Evolutionary conservation across 192 early-diverging fungal genomes (phyloP).

Genomic region (Obelidium mucronatum): DNA sequence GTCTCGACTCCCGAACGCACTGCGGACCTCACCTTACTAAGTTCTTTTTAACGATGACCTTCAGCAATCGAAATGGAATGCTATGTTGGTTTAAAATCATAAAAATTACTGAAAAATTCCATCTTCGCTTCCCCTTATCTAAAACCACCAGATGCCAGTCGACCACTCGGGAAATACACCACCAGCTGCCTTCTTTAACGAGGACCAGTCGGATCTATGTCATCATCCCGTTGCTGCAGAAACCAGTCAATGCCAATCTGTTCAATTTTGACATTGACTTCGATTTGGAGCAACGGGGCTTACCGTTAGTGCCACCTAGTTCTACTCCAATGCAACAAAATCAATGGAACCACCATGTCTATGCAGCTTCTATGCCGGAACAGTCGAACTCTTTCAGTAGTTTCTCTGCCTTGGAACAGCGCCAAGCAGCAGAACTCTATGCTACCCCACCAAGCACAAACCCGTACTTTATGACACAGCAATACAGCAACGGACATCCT

Average conservation of each 20-base stretch:
- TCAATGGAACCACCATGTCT: neutral
- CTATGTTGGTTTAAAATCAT: too few species aligned
- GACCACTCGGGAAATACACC: too few species aligned
- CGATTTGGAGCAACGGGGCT: neutral
- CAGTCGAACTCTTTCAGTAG: neutral
- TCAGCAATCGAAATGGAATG: too few species aligned
- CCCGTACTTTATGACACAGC: neutral
- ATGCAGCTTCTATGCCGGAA: neutral
- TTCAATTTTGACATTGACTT: neutral
- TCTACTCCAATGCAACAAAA: neutral
- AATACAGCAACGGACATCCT: neutral
- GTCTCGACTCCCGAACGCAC: too few species aligned
- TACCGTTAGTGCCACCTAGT: neutral
- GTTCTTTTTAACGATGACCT: too few species aligned
- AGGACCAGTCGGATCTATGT: too few species aligned
- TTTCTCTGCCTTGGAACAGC: neutral
- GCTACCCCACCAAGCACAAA: neutral
- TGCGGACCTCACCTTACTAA: too few species aligned
- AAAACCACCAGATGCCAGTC: too few species aligned
- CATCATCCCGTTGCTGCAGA: too few species aligned
- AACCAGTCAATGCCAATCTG: neutral
- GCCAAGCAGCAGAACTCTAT: neutral
- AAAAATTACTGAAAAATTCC: too few species aligned
- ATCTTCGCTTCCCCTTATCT: too few species aligned
- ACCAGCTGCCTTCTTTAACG: too few species aligned